Percentiles rank a stretch among this genome's conserved stretches.
These are phyloP conservation scores for Penicillium hesseltinei DNA, from an alignment of 2,329 filamentous ascomycete species.

Conservation along the genomic window DNA sequence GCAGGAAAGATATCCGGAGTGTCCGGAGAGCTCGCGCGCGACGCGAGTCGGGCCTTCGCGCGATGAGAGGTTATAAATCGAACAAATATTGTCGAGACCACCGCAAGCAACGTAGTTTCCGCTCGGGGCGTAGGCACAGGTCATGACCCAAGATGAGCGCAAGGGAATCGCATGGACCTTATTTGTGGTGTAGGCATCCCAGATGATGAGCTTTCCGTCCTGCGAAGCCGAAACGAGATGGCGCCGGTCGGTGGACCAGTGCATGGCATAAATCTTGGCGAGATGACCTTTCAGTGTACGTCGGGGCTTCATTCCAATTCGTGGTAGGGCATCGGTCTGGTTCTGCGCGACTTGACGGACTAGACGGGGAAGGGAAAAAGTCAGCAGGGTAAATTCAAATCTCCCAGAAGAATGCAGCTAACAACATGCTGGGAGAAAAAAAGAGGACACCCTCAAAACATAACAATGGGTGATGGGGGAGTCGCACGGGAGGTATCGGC, in stretches of 20 bases:
- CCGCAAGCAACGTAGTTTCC: slow-evolving; percentile 98
- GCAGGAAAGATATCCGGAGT: slow-evolving; percentile 96
- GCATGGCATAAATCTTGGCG: slow-evolving; percentile 99
- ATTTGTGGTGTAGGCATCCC: slow-evolving; percentile 99
- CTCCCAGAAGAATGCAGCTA: not conserved
- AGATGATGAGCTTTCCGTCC: slow-evolving; percentile 99
- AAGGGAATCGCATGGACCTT: slow-evolving; percentile 98
- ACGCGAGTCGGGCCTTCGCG: slow-evolving; percentile 96
- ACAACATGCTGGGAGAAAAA: not conserved
- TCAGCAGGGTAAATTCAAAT: slow-evolving; percentile 6
- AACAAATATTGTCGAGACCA: slow-evolving; percentile 99
- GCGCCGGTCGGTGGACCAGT: slow-evolving; percentile 97
- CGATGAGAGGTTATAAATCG: slow-evolving; percentile 97
- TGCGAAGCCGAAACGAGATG: slow-evolving; percentile 97
- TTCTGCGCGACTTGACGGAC: slow-evolving; percentile 90
- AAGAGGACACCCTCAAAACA: not conserved
- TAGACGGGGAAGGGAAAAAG: slow-evolving; percentile 44
- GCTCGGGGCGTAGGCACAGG: slow-evolving; percentile 96
- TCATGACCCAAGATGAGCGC: slow-evolving; percentile 99
- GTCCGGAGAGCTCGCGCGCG: slow-evolving; percentile 90
- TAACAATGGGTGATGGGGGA: slow-evolving; percentile 29
- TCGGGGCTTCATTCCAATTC: slow-evolving; percentile 96
- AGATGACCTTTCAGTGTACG: slow-evolving; percentile 95
- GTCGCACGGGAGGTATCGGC: slow-evolving; percentile 92
- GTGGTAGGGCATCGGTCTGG: slow-evolving; percentile 86